Conservation (phyloP, 1,284 basidiomycete species). For the Cutaneotrichosporon dermatis region DNA sequence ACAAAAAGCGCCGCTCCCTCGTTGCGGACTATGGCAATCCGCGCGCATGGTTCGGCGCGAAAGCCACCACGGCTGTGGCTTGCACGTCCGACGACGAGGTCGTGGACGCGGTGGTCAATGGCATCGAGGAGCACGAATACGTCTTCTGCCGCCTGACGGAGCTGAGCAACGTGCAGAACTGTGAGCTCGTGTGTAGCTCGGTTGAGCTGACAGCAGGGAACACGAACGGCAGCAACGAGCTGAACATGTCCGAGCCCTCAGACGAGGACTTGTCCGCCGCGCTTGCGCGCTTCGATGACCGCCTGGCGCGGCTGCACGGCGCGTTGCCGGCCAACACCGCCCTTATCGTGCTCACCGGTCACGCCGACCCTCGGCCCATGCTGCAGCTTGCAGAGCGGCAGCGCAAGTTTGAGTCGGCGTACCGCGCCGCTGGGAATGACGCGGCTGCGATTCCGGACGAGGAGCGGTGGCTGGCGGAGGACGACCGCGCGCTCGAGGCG, state of each 20-base stretch:
- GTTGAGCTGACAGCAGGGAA: constrained; percentile 12
- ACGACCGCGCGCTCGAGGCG: constrained; percentile 71
- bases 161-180: constrained; percentile 68
- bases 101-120: constrained; percentile 60
- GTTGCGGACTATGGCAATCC: constrained; percentile 83
- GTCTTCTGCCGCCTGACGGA: constrained; percentile 74
- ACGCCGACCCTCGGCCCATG: constrained; percentile 77
- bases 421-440: constrained; percentile 53
- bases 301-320: constrained; percentile 61
- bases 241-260: neutral
- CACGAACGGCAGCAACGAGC: neutral
- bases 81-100: constrained; percentile 71
- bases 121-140: constrained; percentile 66
- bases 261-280: constrained; percentile 24
- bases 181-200: constrained; percentile 52
- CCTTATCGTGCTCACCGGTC: constrained; percentile 76
- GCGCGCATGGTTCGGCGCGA: constrained; percentile 70
- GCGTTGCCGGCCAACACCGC: constrained; percentile 72
- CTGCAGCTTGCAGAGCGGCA: constrained; percentile 64
- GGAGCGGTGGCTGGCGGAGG: constrained; percentile 65
- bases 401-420: constrained; percentile 64
- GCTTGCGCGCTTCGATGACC: constrained; percentile 55
- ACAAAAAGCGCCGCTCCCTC: constrained; percentile 56
- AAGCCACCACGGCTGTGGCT: constrained; percentile 66
- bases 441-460: constrained; percentile 38